Evolutionary conservation across 805 yeast genomes (phyloP).

Genomic region (Cyberlindnera euphorbiiphila): DNA sequence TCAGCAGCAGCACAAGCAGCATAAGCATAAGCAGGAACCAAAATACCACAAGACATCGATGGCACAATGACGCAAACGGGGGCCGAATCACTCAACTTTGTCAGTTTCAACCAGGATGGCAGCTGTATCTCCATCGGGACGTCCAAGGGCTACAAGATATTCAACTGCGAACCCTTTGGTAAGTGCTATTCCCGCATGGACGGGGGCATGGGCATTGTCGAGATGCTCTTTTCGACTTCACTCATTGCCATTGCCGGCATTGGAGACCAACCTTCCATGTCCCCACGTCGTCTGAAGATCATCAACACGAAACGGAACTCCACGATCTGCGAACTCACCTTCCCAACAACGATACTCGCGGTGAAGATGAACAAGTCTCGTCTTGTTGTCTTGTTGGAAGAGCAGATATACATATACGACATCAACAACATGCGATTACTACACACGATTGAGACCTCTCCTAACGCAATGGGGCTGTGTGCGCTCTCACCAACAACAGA

Average conservation of each 20-base stretch:
- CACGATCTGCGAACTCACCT: slow-evolving; percentile 67
- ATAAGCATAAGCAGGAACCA: neutral
- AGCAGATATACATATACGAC: slow-evolving; percentile 70
- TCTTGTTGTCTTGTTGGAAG: slow-evolving; percentile 55
- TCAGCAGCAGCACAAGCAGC: neutral
- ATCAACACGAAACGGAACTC: slow-evolving; percentile 68
- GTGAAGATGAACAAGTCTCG: slow-evolving; percentile 65
- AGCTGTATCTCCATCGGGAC: slow-evolving; percentile 70
- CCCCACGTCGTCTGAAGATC: slow-evolving; percentile 80
- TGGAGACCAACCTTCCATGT: slow-evolving; percentile 61
- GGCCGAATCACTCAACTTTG: slow-evolving; percentile 36
- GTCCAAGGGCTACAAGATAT: slow-evolving; percentile 58
- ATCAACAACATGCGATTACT: slow-evolving; percentile 64
- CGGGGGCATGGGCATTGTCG: slow-evolving; percentile 63
- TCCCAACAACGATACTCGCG: slow-evolving; percentile 56
- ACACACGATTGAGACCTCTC: slow-evolving; percentile 47
- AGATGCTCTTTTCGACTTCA: slow-evolving; percentile 75
- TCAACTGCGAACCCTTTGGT: slow-evolving; percentile 66
- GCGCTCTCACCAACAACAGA: slow-evolving; percentile 54
- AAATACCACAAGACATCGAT: neutral
- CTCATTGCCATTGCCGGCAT: slow-evolving; percentile 68
- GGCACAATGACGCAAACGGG: neutral
- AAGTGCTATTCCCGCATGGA: slow-evolving; percentile 39
- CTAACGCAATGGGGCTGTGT: slow-evolving; percentile 53
- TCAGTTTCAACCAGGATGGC: slow-evolving; percentile 73